These are phyloP conservation scores for Pulveroboletus sp. DNA, from an alignment of 768 basidiomycete genomes.

Conservation along the genomic window DNA sequence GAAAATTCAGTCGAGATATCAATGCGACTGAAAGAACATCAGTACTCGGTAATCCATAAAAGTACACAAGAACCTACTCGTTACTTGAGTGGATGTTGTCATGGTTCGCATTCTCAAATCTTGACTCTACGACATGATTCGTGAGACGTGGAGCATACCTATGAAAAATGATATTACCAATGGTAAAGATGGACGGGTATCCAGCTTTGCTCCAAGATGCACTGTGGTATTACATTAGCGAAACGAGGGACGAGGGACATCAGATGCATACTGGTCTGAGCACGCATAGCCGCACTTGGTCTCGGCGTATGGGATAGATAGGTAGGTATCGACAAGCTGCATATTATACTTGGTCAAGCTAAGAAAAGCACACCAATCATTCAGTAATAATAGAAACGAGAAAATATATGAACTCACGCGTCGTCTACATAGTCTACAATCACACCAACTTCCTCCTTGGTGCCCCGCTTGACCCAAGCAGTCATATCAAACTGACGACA, in stretches of 20 bases:
- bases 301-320: slow-evolving; percentile 76
- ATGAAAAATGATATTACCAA: slow-evolving; percentile 35
- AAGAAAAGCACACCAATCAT: slow-evolving; percentile 9
- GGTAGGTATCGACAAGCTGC: slow-evolving; percentile 66
- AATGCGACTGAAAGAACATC: slow-evolving; percentile 54
- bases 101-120: slow-evolving; percentile 70
- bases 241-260: slow-evolving; percentile 15
- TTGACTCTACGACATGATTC: slow-evolving; percentile 43
- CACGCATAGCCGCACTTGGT: slow-evolving; percentile 94
- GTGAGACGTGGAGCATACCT: neutral
- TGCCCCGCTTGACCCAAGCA: slow-evolving; percentile 86
- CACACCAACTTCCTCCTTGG: slow-evolving; percentile 74
- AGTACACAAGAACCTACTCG: slow-evolving; percentile 58
- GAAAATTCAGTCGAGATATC: slow-evolving; percentile 87
- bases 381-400: slow-evolving; percentile 14
- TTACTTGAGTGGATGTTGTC: slow-evolving; percentile 73
- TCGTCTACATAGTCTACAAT: slow-evolving; percentile 81
- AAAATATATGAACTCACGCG: slow-evolving; percentile 36
- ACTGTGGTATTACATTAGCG: slow-evolving; percentile 29
- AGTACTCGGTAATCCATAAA: slow-evolving; percentile 35
- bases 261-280: slow-evolving; percentile 77
- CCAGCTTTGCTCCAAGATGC: slow-evolving; percentile 87
- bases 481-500: slow-evolving; percentile 84
- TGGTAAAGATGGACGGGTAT: slow-evolving; percentile 80
- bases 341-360: slow-evolving; percentile 82